Evolutionary conservation across 2,329 filamentous ascomycete genomes (phyloP), one percentile per base, ranked within the genome.

Genomic region (Aspergillus fumigatiaffinis): DNA sequence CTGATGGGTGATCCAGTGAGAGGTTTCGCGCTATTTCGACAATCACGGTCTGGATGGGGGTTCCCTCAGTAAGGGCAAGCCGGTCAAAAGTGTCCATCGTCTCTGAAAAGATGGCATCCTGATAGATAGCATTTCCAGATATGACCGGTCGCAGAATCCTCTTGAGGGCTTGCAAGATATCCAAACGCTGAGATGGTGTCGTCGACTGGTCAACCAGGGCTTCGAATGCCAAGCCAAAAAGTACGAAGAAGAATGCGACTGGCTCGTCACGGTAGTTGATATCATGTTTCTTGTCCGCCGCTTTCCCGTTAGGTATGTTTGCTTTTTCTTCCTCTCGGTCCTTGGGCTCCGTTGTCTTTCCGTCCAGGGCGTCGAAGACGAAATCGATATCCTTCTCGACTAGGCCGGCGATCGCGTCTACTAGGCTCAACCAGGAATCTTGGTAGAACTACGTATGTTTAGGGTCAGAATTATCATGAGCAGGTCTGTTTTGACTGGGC

Each of bases 181-280:
- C 92, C 28, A 97, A 78, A 6, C 89, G 91, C 70, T 96, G 91
- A 62, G 92, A 81, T 10, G 87, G 80, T 64, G 89, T 87, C 23
- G 85, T 83, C 4, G 89, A 87, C 50, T 92, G 87, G 6, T 91
- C 91, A 7, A 93, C 93, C 23, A 99, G 83, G 20, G 95, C 93
- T 75, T 99, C 95, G 65, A 99, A 97, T 0, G 93, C 92, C 56
- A 99, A 87, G 10, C 94, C 94, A 66, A 97, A 99, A 0, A 99
- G 83, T 14, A 99, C 93, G 68, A 99, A 99, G 79, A 99, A 99
- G 81, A 99, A 99, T 0, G 94, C 94, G 1, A 97, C 91, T 0
- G 94, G 94, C 71, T 99, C 94, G 69, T 97, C 93, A 50, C 94
- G 90, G 72, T 99, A 99, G 73, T 97, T 97, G 77, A 99, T 97